phyloP scores from a whole-genome alignment of 495 filamentous ascomycete genomes.

The Aspergillus taichungensis region DNA sequence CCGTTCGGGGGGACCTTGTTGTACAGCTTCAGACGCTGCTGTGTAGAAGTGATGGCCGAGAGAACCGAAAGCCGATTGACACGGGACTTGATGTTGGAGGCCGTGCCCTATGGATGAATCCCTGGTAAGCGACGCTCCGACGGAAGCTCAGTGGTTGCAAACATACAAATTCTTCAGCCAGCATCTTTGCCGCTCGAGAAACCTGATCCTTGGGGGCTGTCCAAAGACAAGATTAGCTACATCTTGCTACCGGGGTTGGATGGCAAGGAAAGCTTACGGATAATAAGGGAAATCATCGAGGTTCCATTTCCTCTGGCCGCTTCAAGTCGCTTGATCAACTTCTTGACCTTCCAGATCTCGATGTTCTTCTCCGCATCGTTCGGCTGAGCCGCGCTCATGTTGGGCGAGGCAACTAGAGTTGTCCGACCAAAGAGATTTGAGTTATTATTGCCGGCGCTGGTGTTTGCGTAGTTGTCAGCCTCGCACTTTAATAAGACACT shows the following conservation, averaged over 20 bases:
- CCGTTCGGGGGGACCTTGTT: constrained; percentile 97
- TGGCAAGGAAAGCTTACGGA: constrained; percentile 54
- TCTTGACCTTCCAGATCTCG: constrained; percentile 84
- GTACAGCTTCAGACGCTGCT: constrained; percentile 97
- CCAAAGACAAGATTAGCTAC: constrained; percentile 9
- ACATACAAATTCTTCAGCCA: constrained; percentile 98
- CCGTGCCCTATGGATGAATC: constrained; percentile 59
- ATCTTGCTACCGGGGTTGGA: constrained; percentile 3
- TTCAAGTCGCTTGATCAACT: constrained; percentile 92
- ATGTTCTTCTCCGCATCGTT: constrained; percentile 98
- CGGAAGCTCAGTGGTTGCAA: not conserved
- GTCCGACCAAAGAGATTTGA: constrained; percentile 17
- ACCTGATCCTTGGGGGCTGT: constrained; percentile 95
- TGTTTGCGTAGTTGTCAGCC: not conserved
- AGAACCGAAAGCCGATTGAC: constrained; percentile 97
- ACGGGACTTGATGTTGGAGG: constrained; percentile 98
- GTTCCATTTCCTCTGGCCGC: constrained; percentile 91
- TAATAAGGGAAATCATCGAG: constrained; percentile 97
- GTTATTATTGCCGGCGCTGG: too few species aligned
- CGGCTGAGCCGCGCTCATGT: constrained; percentile 79
- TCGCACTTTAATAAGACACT: constrained; percentile 14
- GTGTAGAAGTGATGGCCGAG: constrained; percentile 96
- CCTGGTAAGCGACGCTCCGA: too few species aligned
- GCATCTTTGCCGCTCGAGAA: constrained; percentile 94
- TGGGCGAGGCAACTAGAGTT: constrained; percentile 41